phyloP scores from a whole-genome alignment of 2,329 filamentous ascomycete genomes.

The Pseudogymnoascus sp. region DNA sequence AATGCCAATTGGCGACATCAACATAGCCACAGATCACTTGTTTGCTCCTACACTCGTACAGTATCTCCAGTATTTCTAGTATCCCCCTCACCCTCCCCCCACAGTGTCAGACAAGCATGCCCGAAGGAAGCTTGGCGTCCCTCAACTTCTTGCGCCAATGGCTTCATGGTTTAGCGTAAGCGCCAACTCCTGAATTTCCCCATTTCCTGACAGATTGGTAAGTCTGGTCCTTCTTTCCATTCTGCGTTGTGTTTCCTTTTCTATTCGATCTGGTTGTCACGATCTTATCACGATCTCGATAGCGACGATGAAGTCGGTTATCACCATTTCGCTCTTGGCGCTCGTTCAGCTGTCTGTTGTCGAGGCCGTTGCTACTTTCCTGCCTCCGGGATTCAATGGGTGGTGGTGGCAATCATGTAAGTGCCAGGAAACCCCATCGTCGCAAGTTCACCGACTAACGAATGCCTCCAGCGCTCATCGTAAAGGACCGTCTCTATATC shows the following conservation, averaged over 20 bases:
- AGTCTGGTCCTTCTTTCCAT: not conserved
- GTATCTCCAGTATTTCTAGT: not conserved
- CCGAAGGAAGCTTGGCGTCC: not conserved
- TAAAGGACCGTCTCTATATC: conserved; percentile 2
- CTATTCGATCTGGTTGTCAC: not conserved
- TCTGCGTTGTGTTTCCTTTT: not conserved
- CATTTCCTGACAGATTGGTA: not conserved
- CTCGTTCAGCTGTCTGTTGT: not conserved
- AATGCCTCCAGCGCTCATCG: not conserved
- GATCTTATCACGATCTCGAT: not conserved
- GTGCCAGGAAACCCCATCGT: not conserved
- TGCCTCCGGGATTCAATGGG: not conserved
- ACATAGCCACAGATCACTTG: not conserved
- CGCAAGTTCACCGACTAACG: not conserved
- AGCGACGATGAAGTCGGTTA: conserved; percentile 3
- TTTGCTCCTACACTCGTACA: not conserved
- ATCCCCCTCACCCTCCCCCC: not conserved
- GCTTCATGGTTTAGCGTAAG: not conserved
- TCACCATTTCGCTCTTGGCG: not conserved
- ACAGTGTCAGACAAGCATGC: not conserved
- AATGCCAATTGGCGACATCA: not conserved
- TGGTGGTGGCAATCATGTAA: conserved; percentile 4
- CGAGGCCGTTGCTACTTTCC: not conserved
- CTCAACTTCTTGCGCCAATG: not conserved
- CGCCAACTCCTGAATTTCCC: not conserved